phyloP scores from a whole-genome alignment of 805 yeast species.

The Wickerhamiella vanderwaltii region DNA sequence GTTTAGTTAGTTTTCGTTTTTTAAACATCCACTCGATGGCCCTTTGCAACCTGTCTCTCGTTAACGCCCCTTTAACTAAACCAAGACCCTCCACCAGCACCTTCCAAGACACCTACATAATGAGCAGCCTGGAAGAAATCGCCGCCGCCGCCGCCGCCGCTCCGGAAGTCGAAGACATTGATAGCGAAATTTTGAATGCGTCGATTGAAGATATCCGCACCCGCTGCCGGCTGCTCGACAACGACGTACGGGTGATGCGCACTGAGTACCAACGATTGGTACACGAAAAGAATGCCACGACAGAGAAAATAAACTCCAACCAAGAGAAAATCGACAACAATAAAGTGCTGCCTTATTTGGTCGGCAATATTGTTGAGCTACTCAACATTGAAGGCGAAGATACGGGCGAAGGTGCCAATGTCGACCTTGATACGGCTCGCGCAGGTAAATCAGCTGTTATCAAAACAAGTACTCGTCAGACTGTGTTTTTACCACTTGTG shows the following conservation, averaged over 20 bases:
- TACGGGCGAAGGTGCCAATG: conserved; percentile 84
- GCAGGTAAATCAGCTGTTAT: conserved; percentile 96
- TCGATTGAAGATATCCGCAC: conserved; percentile 75
- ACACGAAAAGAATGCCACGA: conserved; percentile 88
- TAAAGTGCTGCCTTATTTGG: conserved; percentile 88
- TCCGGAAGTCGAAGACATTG: conserved; percentile 45
- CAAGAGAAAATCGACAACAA: conserved; percentile 92
- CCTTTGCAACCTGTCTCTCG: not conserved
- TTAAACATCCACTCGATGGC: not conserved
- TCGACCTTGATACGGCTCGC: conserved; percentile 82
- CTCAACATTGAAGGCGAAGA: conserved; percentile 73
- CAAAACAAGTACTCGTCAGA: conserved; percentile 94
- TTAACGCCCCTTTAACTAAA: too few species aligned
- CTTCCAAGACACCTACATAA: too few species aligned
- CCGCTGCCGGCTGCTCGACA: conserved; percentile 78
- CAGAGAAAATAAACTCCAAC: conserved; percentile 87
- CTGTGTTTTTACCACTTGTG: conserved; percentile 88
- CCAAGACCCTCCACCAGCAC: too few species aligned
- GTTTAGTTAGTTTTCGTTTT: not conserved
- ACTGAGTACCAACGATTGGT: conserved; percentile 81
- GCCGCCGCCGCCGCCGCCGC: conserved; percentile 13
- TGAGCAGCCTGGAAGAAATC: conserved; percentile 12
- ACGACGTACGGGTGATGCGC: conserved; percentile 88
- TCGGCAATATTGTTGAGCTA: conserved; percentile 91
- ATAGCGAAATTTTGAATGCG: conserved; percentile 65